Evolutionary conservation across 768 basidiomycete species (phyloP).

Genomic region (Cubamyces sp.): DNA sequence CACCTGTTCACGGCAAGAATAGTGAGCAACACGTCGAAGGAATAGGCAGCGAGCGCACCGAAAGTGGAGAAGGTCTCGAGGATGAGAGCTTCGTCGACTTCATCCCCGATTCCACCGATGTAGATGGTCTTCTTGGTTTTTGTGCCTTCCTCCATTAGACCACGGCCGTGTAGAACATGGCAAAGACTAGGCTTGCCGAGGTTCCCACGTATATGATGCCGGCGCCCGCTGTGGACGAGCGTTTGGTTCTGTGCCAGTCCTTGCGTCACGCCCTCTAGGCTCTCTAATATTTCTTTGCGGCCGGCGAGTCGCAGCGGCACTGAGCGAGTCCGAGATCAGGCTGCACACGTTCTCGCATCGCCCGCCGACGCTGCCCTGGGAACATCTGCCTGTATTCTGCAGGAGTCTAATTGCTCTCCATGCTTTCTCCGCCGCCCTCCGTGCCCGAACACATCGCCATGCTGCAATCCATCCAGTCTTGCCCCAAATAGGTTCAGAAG

Average conservation of each 20-base stretch:
- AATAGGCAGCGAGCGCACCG: slow-evolving; percentile 53
- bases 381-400: slow-evolving; percentile 14
- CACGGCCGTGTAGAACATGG: slow-evolving; percentile 19
- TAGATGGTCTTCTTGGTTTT: slow-evolving; percentile 87
- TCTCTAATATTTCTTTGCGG: neutral
- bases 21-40: slow-evolving; percentile 1
- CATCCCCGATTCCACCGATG: slow-evolving; percentile 81
- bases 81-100: slow-evolving; percentile 78
- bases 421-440: slow-evolving; percentile 5
- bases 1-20: slow-evolving; percentile 55
- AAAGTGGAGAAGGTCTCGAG: slow-evolving; percentile 86
- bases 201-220: slow-evolving; percentile 23
- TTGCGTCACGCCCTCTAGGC: neutral
- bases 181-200: slow-evolving; percentile 18
- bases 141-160: slow-evolving; percentile 76
- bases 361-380: slow-evolving; percentile 4
- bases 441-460: slow-evolving; percentile 10
- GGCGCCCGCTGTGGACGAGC: slow-evolving; percentile 15
- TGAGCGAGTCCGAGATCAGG: neutral
- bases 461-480: slow-evolving; percentile 5
- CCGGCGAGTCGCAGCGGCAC: neutral
- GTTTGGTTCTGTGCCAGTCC: slow-evolving; percentile 15
- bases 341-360: neutral
- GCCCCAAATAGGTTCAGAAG: slow-evolving; percentile 12
- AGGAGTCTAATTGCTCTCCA: slow-evolving; percentile 12